Base-by-base conservation (phyloP, 345 rosid genomes). In the Psidium friedrichsthalianum region DNA sequence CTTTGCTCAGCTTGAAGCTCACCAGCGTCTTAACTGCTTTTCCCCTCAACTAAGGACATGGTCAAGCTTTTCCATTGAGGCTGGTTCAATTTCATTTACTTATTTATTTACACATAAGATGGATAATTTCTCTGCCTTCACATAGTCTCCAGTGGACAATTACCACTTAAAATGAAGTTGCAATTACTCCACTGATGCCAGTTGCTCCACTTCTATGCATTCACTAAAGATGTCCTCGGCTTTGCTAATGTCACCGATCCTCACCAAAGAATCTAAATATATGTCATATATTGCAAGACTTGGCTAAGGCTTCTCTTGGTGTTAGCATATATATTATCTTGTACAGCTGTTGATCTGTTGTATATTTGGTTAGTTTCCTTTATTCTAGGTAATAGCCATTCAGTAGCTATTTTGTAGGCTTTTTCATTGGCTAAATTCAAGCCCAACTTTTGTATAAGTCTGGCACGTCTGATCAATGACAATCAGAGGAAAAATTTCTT, bases 241-340 rank as follows among this genome's bases (percentile, higher is more conserved):
- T 89, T 90, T 95, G 83, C 89, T 91, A 82, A 95, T 83, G 82
- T 94, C 91, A 4, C 95, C 92, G 2, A 80, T 84, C 86, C 88
- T 87, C 52, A 93, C 92, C 90, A 94, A 90, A 6, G 97, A 95
- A 83, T 92, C 93, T 91, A 95, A 88, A 93, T 93, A 93, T 53
- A 94, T 88, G 74, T 88, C 90, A 82, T 93, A 94, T 29, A 94
- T 83, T 42, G 89, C 87, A 87, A 92, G 93, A 85, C 92, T 92
- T 32, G 95, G 93, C 82, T 84, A 92, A 74, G 94, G 93, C 69
- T 88, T 93, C 93, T 90, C n/a, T n/a, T n/a, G n/a, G n/a, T n/a
- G 42, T 40, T 40, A 42, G 44, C 44, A 5, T 42, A 42, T 42
- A 42, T 6, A 42, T 42, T 3, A 42, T 42, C 44, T 42, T 42